Conservation (phyloP, 257 asterid species). For the Eustoma russellianum region DNA sequence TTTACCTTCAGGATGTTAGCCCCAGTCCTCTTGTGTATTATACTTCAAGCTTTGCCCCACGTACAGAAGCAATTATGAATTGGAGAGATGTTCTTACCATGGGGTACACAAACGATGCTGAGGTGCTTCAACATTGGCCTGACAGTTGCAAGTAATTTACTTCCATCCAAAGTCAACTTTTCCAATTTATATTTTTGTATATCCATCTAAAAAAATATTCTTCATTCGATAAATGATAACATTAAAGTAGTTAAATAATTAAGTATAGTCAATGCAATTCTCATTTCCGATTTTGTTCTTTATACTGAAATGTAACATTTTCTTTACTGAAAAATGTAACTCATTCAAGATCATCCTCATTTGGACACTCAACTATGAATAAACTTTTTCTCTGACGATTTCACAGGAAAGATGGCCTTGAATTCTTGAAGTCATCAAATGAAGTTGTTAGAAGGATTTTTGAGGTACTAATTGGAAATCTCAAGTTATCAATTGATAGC, state of each 20-base stretch:
- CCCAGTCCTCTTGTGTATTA: constrained; percentile 17
- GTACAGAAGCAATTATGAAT: constrained; percentile 28
- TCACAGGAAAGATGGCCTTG: constrained; percentile 16
- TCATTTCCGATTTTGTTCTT: too few species aligned
- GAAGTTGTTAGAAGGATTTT: constrained; percentile 11
- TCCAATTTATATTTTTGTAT: too few species aligned
- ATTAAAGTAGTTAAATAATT: too few species aligned
- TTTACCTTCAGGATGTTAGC: constrained; percentile 14
- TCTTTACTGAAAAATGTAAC: too few species aligned
- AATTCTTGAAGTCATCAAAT: constrained; percentile 14
- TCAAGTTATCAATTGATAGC: constrained; percentile 14
- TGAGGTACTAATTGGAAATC: constrained; percentile 17
- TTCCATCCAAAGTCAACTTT: too few species aligned
- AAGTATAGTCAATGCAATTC: too few species aligned
- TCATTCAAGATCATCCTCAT: too few species aligned
- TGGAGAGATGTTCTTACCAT: constrained; percentile 36
- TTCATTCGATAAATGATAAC: too few species aligned
- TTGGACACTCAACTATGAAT: too few species aligned
- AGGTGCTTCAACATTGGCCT: constrained; percentile 33
- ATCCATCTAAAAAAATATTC: too few species aligned
- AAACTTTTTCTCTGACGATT: too few species aligned
- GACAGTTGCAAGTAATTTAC: constrained; percentile 19
- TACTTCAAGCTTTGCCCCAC: constrained; percentile 30
- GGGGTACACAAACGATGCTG: constrained; percentile 29
- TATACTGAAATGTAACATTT: too few species aligned